Base-by-base conservation (phyloP, 108 stramenopile genomes). In the Nitzschia sp. region DNA sequence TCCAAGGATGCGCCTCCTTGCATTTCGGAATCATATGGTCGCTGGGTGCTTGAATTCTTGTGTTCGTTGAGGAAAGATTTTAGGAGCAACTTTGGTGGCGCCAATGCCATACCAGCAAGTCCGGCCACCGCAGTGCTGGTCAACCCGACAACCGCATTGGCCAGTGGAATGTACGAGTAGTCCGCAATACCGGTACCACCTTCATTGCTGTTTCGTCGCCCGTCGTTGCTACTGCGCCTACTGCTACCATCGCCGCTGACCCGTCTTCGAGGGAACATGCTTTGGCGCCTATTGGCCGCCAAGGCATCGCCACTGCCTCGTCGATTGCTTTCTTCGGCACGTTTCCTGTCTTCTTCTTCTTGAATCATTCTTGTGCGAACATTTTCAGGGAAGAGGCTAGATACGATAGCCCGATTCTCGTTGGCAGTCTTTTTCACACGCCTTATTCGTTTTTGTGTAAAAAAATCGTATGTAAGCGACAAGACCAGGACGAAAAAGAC, bases 331-430 rank as follows among this genome's bases (percentile, higher is more conserved):
- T 38, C 25, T 19, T 30, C 30, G 0, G 45, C 63, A 29, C 47
- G 63, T 17, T 52, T 48, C 1, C 55, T 16, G 1, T 68, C 66
- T 56, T 68, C 54, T 34, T 69, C 57, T 13, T 58, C 57, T 21
- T 27, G 46, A 45, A 77, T 76, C 25, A 87, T 61, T 1, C 85
- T 62, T n/a, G 83, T 80, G 9, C 79, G 78, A 32, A 85, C 82
- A 16, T 72, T 67, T 3, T 41, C 67, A 22, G 80, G 80, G 28
- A 82, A 78, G 5, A 82, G 61, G 23, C 72, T 74, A 16, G 77
- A 69, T 16, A 82, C 77, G 45, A 82, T 69, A 6, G 55, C 68
- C 19, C 45, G 35, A 23, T 66, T 66, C 46, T 60, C 68, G 11
- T 68, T 45, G 2, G 73, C 73, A n/a, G 60, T 36, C 16, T 58